Base-by-base conservation (phyloP, 2,329 filamentous ascomycete species). In the Penicillium sp. region DNA sequence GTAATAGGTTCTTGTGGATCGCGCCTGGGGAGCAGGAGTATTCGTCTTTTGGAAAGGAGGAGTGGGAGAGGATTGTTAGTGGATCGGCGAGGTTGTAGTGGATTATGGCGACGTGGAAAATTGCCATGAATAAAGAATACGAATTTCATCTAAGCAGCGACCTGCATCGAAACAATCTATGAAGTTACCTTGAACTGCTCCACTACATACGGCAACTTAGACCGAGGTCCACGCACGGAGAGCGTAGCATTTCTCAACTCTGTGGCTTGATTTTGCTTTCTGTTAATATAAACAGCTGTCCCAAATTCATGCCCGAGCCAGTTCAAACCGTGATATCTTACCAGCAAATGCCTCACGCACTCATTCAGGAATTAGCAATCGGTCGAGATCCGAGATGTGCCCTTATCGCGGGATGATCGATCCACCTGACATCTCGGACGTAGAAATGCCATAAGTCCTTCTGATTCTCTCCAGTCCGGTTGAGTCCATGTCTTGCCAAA, bases 1-100 rank as follows among this genome's bases (percentile, higher is more conserved):
- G 64, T 23, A 75, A 81, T 65, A 67, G 63, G n/a, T 63, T 82
- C 31, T 64, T 77, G 25, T 82, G 78, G 78, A 62, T 76, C 52
- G 70, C 70, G n/a, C 71, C 71, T 1, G 71, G 66, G 6, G 66
- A 75, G 3, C 72, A 75, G 23, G 75, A 73, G 2, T 88, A 87
- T 66, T 72, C 80, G 6, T 74, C 79, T 0, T 88, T 86, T 60
- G 77, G 72, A 1, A 67, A 74, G 55, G 66, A 70, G 24, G 81
- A 88, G 56, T 87, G 83, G 82, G 75, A 79, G 18, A 62, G 57
- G 32, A 61, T 86, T 50, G 69, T 66, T 35, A 60, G 62, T n/a
- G 72, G 73, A 3, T 68, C 57, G 24, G 75, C 74, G 5, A 76
- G 72, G 50, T 61, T 81, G 52, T 81, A 27, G 31, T 2, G 8